Base-by-base conservation (phyloP, 2,329 filamentous ascomycete species). In the Fusarium pseudograminearum region DNA sequence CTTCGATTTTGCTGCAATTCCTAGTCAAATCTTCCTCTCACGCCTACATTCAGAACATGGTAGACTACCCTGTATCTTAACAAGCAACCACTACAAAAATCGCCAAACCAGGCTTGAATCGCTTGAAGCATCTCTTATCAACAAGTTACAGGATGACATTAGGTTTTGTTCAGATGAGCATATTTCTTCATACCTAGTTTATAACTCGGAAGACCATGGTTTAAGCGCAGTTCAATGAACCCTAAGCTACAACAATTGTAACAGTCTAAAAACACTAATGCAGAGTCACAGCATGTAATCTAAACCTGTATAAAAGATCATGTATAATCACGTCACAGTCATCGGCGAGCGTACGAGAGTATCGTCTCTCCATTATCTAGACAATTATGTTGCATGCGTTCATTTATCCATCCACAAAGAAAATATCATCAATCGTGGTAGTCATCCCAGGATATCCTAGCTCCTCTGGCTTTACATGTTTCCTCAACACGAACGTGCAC, bases 381-480 rank as follows among this genome's bases (percentile, higher is more conserved):
- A 41, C 24, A 22, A 15, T 22, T 15, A 10, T 30, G 24, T n/a
- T 52, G 28, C n/a, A 40, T 24, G 33, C 24, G 30, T 52, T 33
- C 28, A 55, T 46, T 44, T 40, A 24, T 51, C 41, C 30, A 44
- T 57, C 42, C 40, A 62, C 55, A 59, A 55, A 48, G 54, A 57
- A 71, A 69, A 59, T 30, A 61, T 71, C 69, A 57, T 71, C 56
- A 72, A 51, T 72, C 69, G 28, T 71, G 51, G 60, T 65, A 67
- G 30, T 65, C 65, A 70, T 71, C 40, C 40, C 51, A 50, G 51
- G 33, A 54, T 60, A 56, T 66, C 52, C 52, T 48, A 62, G n/a
- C 34, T 44, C 40, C 36, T 48, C 41, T 36, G 45, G 26, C 28
- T 31, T 24, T 36, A 38, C 18, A 26, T 34, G 46, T 12, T 45